Evolutionary conservation across 805 yeast genomes (phyloP).

Genomic region (Lachancea sp.): DNA sequence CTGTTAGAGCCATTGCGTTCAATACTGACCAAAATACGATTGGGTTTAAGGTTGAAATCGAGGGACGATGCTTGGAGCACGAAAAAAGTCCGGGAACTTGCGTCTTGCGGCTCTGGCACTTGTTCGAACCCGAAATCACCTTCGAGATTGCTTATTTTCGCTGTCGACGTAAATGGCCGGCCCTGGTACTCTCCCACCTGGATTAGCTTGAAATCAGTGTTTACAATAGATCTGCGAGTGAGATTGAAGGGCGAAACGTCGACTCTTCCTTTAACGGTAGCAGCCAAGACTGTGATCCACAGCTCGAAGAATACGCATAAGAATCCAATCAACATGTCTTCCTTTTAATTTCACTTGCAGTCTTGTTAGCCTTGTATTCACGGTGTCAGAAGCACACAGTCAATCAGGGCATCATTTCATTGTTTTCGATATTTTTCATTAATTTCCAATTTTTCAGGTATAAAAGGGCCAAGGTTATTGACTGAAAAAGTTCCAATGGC

Average conservation of each 20-base stretch:
- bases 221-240: constrained; percentile 17
- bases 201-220: constrained; percentile 22
- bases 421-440: not conserved
- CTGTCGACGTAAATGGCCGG: constrained; percentile 12
- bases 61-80: constrained; percentile 25
- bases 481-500: too few species aligned
- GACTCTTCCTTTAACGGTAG: constrained; percentile 26
- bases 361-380: too few species aligned
- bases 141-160: constrained; percentile 12
- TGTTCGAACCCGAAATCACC: constrained; percentile 27
- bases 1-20: constrained; percentile 11
- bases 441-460: constrained; percentile 2
- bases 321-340: constrained; percentile 2
- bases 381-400: too few species aligned
- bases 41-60: constrained; percentile 31
- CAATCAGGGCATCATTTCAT: not conserved
- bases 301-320: constrained; percentile 3
- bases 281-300: constrained; percentile 11
- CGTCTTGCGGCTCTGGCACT: constrained; percentile 23
- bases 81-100: constrained; percentile 25
- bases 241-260: constrained; percentile 18
- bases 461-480: not conserved
- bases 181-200: constrained; percentile 22
- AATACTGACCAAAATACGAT: constrained; percentile 25
- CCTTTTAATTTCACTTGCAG: too few species aligned